A percentile compares a stretch with the other conserved stretches of the same genome.
Conservation (phyloP, 352 stramenopile genomes). For the Thalassiosira mediterranea region DNA sequence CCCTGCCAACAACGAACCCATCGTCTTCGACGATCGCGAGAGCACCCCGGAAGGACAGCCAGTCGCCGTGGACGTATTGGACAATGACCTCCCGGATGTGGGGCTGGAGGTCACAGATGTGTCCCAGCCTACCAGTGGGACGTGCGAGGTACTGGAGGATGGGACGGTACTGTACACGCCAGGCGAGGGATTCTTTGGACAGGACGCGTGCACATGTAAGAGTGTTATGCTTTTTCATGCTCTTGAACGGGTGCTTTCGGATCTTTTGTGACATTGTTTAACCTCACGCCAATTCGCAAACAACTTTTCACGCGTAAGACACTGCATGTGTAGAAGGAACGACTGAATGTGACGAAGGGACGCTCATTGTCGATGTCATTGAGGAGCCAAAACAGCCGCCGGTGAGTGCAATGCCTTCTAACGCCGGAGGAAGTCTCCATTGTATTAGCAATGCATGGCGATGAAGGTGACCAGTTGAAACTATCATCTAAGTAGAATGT, state of each 20-base stretch:
- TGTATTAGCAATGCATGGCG: too few relatives aligned
- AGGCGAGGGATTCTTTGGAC: constrained; percentile 9
- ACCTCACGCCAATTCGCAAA: not conserved
- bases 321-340: constrained; percentile 17
- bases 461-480: too few relatives aligned
- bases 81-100: constrained; percentile 21
- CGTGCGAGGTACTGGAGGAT: not conserved
- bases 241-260: not conserved
- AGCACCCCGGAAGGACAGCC: constrained; percentile 9
- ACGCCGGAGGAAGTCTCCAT: too few relatives aligned
- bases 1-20: constrained; percentile 6
- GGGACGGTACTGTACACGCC: constrained; percentile 3
- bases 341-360: constrained; percentile 20
- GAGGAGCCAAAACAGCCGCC: constrained; percentile 10
- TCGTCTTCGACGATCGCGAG: constrained; percentile 22
- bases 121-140: constrained; percentile 6
- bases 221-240: constrained; percentile 1
- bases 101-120: constrained; percentile 1
- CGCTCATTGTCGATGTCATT: constrained; percentile 19
- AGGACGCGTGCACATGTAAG: constrained; percentile 17
- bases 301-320: constrained; percentile 1
- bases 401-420: constrained; percentile 3
- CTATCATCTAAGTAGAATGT: not conserved
- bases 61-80: constrained; percentile 24
- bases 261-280: not conserved